A percentile compares a stretch with the other conserved stretches of the same genome.
These are phyloP conservation scores for Mycena rosella DNA, from an alignment of 768 basidiomycete species.

Conservation along the genomic window DNA sequence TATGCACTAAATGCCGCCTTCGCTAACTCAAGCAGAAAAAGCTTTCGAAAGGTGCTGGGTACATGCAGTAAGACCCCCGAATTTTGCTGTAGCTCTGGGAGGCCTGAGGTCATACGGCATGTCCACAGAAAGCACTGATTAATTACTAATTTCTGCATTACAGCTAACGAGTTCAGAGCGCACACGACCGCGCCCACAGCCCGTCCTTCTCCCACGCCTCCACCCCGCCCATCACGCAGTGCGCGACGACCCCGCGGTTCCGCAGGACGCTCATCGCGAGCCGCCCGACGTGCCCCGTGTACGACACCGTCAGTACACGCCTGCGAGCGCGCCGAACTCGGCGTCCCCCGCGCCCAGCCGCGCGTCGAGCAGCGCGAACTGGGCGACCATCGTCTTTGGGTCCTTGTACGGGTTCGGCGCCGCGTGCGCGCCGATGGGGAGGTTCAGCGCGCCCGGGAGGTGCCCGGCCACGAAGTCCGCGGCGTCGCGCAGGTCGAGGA, in stretches of 20 bases:
- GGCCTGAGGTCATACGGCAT: no score
- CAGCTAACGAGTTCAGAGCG: background rate
- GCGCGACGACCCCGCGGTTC: conserved; percentile 31
- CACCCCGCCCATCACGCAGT: conserved; percentile 32
- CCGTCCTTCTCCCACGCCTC: conserved; percentile 31
- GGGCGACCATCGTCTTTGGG: conserved; percentile 39
- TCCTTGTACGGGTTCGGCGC: conserved; percentile 41
- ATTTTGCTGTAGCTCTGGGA: no score
- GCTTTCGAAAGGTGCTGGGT: no score
- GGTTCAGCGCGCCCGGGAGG: conserved; percentile 35
- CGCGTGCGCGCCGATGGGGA: conserved; percentile 33
- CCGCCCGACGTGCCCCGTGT: conserved; percentile 38
- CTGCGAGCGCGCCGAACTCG: conserved; percentile 34
- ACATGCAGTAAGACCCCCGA: no score
- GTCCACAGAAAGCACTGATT: no score
- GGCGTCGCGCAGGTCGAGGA: conserved; percentile 39
- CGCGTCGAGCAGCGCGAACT: conserved; percentile 36
- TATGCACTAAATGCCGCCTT: no score
- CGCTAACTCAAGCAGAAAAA: no score
- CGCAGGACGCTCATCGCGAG: conserved; percentile 41
- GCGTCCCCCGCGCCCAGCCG: conserved; percentile 32
- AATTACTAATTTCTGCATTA: no score
- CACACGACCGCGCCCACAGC: conserved; percentile 25
- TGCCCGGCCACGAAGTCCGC: conserved; percentile 34
- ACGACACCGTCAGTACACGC: conserved; percentile 37